Percentiles rank a stretch among this genome's conserved stretches.
phyloP scores from a whole-genome alignment of 164 flowering plant species.

The Litsea cubeba region DNA sequence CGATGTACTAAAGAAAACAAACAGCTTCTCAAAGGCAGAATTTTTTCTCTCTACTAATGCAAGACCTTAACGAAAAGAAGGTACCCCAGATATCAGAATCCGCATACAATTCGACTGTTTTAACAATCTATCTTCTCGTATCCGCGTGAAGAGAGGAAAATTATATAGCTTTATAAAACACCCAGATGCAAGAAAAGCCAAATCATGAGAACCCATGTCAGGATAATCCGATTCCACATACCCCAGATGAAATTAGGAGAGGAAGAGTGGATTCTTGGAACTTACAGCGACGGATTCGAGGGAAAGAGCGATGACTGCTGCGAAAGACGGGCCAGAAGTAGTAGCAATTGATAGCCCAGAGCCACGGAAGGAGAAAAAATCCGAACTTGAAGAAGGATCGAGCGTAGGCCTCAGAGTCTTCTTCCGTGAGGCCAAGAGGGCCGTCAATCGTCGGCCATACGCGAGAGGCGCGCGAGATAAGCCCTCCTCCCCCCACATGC shows the following conservation, averaged over 20 bases:
- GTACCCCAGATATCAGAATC: neutral
- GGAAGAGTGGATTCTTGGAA: slow-evolving; percentile 1
- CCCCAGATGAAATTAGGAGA: neutral
- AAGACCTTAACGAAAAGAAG: neutral
- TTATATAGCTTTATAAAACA: no score
- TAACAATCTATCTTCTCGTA: neutral
- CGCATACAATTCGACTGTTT: neutral
- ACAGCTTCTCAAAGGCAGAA: neutral
- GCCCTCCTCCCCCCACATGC: slow-evolving; percentile 7
- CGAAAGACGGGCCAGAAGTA: slow-evolving; percentile 95
- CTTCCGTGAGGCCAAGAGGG: slow-evolving; percentile 65
- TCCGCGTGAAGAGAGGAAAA: neutral
- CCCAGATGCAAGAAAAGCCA: neutral
- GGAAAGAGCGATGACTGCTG: slow-evolving; percentile 46
- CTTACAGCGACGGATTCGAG: slow-evolving; percentile 70
- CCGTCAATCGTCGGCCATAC: slow-evolving; percentile 92
- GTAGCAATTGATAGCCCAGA: slow-evolving; percentile 94
- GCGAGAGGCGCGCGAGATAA: slow-evolving; percentile 9
- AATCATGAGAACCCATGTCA: neutral
- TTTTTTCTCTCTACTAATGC: neutral
- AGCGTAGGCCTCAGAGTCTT: slow-evolving; percentile 61
- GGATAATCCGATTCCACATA: neutral
- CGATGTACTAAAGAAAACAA: neutral
- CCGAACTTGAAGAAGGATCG: slow-evolving; percentile 76
- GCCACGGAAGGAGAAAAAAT: slow-evolving; percentile 67